Evolutionary conservation across 139 green algal species (phyloP).

Genomic region (Tetradesmus obliquus): DNA sequence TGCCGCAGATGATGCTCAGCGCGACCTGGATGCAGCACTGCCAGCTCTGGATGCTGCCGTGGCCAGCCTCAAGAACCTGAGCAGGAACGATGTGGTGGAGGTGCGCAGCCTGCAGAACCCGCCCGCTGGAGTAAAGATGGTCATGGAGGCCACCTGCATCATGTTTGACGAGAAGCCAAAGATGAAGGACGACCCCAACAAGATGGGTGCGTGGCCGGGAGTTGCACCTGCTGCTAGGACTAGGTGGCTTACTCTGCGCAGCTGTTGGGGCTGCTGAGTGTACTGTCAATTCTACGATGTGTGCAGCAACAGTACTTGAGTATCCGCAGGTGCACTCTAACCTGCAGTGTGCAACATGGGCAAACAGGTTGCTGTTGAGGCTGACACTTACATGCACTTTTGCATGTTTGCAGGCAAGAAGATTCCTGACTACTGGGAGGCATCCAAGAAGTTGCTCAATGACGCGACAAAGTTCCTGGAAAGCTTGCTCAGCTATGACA

Average conservation of each 20-base stretch:
- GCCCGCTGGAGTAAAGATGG: conserved; percentile 77
- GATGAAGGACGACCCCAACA: conserved; percentile 84
- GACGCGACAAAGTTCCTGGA: conserved; percentile 86
- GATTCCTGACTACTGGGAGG: conserved; percentile 89
- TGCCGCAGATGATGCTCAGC: conserved; percentile 64
- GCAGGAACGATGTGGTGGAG: conserved; percentile 82
- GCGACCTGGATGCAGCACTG: conserved; percentile 77
- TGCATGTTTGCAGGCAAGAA: conserved; percentile 59
- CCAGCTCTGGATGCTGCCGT: conserved; percentile 79
- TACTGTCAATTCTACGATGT: background rate
- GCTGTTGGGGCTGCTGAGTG: background rate
- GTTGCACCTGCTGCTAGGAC: background rate
- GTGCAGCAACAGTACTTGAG: too few species aligned
- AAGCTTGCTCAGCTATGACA: conserved; percentile 82
- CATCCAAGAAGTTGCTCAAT: conserved; percentile 76
- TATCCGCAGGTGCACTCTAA: too few species aligned
- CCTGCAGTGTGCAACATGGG: too few species aligned
- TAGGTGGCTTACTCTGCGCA: background rate
- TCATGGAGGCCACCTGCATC: conserved; percentile 89
- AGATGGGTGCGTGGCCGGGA: conserved; percentile 57
- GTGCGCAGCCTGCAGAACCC: conserved; percentile 83
- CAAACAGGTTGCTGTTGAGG: background rate
- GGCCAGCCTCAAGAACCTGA: conserved; percentile 78
- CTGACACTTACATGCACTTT: background rate
- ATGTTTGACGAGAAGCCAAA: conserved; percentile 91